Evolutionary conservation across 495 filamentous ascomycete species (phyloP), one percentile per base, ranked within the genome.

Genomic region (Aspergillus sparsus): DNA sequence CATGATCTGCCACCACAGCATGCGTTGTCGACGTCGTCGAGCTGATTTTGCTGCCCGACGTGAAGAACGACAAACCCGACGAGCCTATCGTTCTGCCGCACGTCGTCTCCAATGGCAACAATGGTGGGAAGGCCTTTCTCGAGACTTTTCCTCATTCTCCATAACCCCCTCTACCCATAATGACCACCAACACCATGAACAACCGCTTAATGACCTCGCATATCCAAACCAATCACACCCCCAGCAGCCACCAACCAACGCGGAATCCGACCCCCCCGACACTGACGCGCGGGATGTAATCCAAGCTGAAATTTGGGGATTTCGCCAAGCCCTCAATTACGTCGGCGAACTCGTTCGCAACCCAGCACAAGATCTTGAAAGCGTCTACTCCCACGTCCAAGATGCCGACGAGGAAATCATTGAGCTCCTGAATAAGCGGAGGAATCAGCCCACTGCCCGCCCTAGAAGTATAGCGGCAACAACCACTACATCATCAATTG

Each of bases 51-150:
- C 72, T 9, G 69, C 75, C 39, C 61, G 64, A n/a, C 67, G 69
- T 13, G 73, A 76, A 65, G 74, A 80, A 55, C 71, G 77, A 47
- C 67, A 72, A 39, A 62, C 66, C 16, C 72, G 71, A 12, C 68
- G 74, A 9, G 71, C 74, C 7, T 77, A 75, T 18, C 68, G 75
- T 13, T 69, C 68, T n/a, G 75, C 76, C 12, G 72, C 71, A 15
- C 70, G 66, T n/a, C 65, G 70, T n/a, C 74, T 77, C 16, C 64
- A 63, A 42, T 68, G 70, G 68, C 58, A 62, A 27, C 68, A 68
- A 15, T 77, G 71, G 71, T 70, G 72, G 68, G 60, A 73, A 60
- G 34, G 72, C 21, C 21, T 27, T 27, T 27, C 21, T 27, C 21
- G 21, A 27, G 21, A 27, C 21, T 3, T 18, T 16, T 34, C 31